phyloP scores from a whole-genome alignment of 2,329 filamentous ascomycete genomes.

The Venturia aucupariae region DNA sequence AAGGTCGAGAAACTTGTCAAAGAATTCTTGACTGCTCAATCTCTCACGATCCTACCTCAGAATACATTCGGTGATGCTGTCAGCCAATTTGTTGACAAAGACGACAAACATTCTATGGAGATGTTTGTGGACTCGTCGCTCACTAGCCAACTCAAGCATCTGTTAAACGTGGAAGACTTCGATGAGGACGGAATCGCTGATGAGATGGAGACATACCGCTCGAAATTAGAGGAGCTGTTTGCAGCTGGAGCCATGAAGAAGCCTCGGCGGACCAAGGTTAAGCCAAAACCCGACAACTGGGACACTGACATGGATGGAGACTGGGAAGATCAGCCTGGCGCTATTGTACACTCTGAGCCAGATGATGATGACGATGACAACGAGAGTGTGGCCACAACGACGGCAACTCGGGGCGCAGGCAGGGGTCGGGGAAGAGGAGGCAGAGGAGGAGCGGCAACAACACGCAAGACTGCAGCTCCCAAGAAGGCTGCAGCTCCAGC shows the following conservation, averaged over 20 bases:
- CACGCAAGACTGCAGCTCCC: conserved; percentile 23
- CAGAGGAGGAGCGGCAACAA: conserved; percentile 23
- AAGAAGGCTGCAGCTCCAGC: conserved; percentile 29
- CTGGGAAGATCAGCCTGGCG: conserved; percentile 73
- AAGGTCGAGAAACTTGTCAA: conserved; percentile 83
- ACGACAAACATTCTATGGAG: conserved; percentile 82
- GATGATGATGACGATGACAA: conserved; percentile 37
- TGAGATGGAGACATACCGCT: conserved; percentile 64
- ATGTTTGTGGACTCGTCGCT: conserved; percentile 38
- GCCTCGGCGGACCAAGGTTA: conserved; percentile 45
- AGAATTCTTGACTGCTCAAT: conserved; percentile 79
- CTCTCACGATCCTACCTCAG: conserved; percentile 84
- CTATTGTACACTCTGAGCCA: conserved; percentile 42
- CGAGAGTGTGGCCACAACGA: conserved; percentile 15
- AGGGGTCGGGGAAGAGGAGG: conserved; percentile 24
- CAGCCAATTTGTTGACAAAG: conserved; percentile 85
- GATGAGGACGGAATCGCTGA: conserved; percentile 62
- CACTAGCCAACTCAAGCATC: conserved; percentile 30
- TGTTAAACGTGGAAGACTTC: conserved; percentile 45
- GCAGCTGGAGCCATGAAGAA: conserved; percentile 22
- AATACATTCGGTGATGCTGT: conserved; percentile 91
- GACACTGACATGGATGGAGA: conserved; percentile 81
- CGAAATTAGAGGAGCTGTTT: conserved; percentile 62
- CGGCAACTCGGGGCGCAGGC: conserved; percentile 37
- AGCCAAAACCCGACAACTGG: conserved; percentile 71